Conservation (phyloP, 2,329 filamentous ascomycete genomes). For the Nothopassalora personata region DNA sequence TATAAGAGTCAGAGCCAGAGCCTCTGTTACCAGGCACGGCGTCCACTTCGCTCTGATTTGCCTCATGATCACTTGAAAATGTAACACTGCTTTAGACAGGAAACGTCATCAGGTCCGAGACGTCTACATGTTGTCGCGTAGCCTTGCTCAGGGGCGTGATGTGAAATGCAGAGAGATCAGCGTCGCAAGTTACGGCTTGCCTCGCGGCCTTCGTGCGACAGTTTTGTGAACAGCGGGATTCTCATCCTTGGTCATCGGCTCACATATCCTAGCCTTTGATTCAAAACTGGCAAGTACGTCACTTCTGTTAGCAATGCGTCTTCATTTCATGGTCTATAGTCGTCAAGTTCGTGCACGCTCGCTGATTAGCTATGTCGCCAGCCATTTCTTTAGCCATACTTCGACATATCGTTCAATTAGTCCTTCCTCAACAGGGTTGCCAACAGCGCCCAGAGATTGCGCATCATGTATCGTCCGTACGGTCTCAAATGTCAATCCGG, state of each 20-base stretch:
- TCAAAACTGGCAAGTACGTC: neutral
- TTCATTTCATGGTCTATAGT: neutral
- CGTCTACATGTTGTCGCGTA: neutral
- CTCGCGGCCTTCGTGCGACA: neutral
- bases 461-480: slow-evolving; percentile 5
- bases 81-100: too few species aligned
- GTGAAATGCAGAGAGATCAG: neutral
- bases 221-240: neutral
- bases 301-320: neutral
- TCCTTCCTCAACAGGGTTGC: slow-evolving; percentile 7
- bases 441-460: slow-evolving; percentile 4
- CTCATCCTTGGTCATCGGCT: neutral
- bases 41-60: too few species aligned
- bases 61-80: too few species aligned
- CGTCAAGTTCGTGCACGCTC: neutral
- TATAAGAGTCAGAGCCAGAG: too few species aligned
- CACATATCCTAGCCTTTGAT: neutral
- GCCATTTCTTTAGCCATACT: slow-evolving; percentile 12
- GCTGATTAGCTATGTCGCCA: neutral
- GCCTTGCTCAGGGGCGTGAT: neutral
- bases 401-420: slow-evolving; percentile 10
- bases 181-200: neutral
- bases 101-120: neutral
- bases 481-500: slow-evolving; percentile 8
- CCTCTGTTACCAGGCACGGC: too few species aligned